Conservation (phyloP, 495 filamentous ascomycete species). For the Hypoxylon subgilvum region DNA sequence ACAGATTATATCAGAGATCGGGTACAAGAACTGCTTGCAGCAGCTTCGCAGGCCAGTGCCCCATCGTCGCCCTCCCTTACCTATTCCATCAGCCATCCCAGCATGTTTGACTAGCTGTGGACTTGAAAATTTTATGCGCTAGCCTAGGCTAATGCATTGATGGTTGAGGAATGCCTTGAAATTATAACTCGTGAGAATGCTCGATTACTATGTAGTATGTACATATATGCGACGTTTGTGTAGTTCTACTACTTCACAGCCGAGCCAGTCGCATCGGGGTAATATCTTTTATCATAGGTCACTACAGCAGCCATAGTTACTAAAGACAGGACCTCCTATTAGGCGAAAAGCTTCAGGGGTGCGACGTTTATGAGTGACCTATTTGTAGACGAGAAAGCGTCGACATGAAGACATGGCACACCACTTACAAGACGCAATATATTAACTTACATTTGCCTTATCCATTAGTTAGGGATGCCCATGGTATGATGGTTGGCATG, state of each 20-base stretch:
- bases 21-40: constrained; percentile 14
- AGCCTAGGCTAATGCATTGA: constrained; percentile 14
- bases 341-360: constrained; percentile 9
- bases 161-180: constrained; percentile 10
- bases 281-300: no score
- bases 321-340: neutral
- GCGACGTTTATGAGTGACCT: constrained; percentile 9
- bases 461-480: no score
- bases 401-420: neutral
- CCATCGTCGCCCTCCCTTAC: constrained; percentile 6
- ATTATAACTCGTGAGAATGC: constrained; percentile 8
- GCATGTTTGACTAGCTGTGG: constrained; percentile 1
- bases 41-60: neutral
- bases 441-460: neutral
- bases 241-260: constrained; percentile 7
- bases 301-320: no score
- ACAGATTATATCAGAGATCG: constrained; percentile 10
- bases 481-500: no score
- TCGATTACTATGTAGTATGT: no score
- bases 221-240: constrained; percentile 18
- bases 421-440: neutral
- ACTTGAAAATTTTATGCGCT: constrained; percentile 19
- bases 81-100: neutral
- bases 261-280: neutral
- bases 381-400: neutral